Percentiles rank a stretch among this genome's conserved stretches.
These are phyloP conservation scores for Fraxinus floribunda DNA, from an alignment of 305 asterid species.

Conservation along the genomic window DNA sequence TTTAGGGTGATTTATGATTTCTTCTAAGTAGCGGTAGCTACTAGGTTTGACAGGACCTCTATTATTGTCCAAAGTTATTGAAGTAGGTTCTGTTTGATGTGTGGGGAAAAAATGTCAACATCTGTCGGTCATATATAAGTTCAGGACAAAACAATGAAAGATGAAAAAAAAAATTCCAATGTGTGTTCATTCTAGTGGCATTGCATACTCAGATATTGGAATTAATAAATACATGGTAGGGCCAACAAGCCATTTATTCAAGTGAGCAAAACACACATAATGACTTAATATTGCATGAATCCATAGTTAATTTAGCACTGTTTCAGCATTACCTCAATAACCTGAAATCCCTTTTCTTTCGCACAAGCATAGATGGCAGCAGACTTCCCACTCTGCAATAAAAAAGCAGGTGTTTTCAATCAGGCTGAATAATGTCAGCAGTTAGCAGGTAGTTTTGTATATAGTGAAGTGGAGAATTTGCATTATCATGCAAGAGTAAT, in stretches of 20 bases:
- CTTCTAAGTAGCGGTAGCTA: not conserved
- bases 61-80: not conserved
- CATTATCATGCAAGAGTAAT: not conserved
- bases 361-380: slow-evolving; percentile 99
- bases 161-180: not conserved
- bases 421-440: slow-evolving; percentile 7
- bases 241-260: not conserved
- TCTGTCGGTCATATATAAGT: not conserved
- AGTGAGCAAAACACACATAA: slow-evolving; percentile 12
- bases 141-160: not conserved
- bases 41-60: not conserved
- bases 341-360: slow-evolving; percentile 90
- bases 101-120: not conserved
- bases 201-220: not conserved
- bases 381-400: slow-evolving; percentile 90
- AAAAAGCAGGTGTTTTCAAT: slow-evolving; percentile 29
- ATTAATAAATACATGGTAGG: not conserved
- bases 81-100: not conserved
- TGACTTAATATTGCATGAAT: slow-evolving; percentile 11
- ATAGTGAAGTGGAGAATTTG: not conserved
- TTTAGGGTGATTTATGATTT: not conserved
- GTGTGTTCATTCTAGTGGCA: not conserved
- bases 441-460: not conserved
- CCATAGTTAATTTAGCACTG: slow-evolving; percentile 1
- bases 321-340: slow-evolving; percentile 76